phyloP scores from a whole-genome alignment of 495 filamentous ascomycete species.

The Apiosordaria backusii region DNA sequence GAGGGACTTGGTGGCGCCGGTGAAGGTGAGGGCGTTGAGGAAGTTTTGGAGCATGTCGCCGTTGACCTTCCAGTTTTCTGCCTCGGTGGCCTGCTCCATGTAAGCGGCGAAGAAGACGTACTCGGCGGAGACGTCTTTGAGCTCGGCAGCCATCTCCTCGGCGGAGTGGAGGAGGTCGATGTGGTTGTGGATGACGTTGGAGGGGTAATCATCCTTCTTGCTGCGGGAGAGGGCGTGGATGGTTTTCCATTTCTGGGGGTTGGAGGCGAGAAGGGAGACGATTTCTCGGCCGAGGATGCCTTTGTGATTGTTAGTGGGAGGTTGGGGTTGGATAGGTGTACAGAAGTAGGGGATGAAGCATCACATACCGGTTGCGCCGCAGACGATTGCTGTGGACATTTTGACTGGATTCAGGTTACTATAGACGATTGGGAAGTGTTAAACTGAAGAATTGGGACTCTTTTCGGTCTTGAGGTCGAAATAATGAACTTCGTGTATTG shows the following conservation, averaged over 20 bases:
- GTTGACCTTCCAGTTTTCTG: slow-evolving; percentile 43
- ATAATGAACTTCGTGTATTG: no score
- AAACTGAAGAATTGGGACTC: not conserved
- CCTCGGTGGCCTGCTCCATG: slow-evolving; percentile 41
- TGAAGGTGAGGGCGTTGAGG: slow-evolving; percentile 45
- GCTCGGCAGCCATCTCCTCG: slow-evolving; percentile 41
- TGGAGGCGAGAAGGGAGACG: slow-evolving; percentile 39
- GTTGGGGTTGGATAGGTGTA: not conserved
- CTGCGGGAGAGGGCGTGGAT: slow-evolving; percentile 45
- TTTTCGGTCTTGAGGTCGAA: no score
- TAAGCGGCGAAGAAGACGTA: slow-evolving; percentile 52
- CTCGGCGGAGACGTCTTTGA: slow-evolving; percentile 41
- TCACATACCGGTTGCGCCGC: slow-evolving; percentile 23
- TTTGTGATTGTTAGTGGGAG: slow-evolving; percentile 1
- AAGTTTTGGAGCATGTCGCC: slow-evolving; percentile 52
- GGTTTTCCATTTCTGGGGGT: slow-evolving; percentile 38
- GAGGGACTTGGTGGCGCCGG: slow-evolving; percentile 39
- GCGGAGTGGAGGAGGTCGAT: slow-evolving; percentile 44
- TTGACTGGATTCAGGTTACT: not conserved
- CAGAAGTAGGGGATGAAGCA: not conserved
- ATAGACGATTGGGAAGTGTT: not conserved
- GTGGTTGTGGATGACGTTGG: slow-evolving; percentile 43
- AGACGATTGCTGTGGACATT: slow-evolving; percentile 25
- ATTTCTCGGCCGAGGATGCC: slow-evolving; percentile 50
- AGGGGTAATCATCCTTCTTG: slow-evolving; percentile 37